phyloP scores from a whole-genome alignment of 345 rosid genomes.

The Populus nigra region DNA sequence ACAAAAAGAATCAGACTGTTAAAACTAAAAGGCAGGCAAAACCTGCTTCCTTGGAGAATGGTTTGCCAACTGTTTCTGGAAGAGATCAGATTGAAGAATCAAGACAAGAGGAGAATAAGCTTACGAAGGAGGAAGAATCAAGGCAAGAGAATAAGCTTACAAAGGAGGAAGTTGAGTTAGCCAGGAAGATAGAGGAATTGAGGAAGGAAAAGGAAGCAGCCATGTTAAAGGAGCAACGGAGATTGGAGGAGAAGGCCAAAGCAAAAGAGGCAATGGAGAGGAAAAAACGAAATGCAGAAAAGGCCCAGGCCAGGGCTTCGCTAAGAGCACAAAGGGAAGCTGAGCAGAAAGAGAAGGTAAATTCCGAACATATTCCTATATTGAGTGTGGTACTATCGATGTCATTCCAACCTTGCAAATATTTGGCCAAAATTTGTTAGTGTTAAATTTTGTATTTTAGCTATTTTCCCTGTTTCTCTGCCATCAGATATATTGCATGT shows the following conservation, averaged over 20 bases:
- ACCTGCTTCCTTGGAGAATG: constrained; percentile 32
- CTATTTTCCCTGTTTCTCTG: not conserved
- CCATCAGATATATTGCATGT: not conserved
- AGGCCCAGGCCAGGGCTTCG: constrained; percentile 71
- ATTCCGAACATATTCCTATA: not conserved
- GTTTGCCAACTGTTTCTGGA: constrained; percentile 30
- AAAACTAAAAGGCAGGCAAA: constrained; percentile 41
- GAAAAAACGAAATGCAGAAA: constrained; percentile 65
- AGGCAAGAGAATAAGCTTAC: constrained; percentile 1
- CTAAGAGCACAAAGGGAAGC: constrained; percentile 71
- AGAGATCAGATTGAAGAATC: constrained; percentile 43
- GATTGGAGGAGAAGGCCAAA: constrained; percentile 71
- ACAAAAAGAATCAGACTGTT: constrained; percentile 41
- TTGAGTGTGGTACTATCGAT: not conserved
- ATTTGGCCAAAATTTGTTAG: no score
- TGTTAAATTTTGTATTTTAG: not conserved
- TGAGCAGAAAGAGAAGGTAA: constrained; percentile 74
- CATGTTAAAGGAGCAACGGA: constrained; percentile 54
- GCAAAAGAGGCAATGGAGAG: constrained; percentile 80
- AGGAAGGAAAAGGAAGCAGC: constrained; percentile 65
- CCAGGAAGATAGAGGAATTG: constrained; percentile 69
- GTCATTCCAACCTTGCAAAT: not conserved
- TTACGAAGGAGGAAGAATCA: constrained; percentile 58
- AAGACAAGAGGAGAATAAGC: constrained; percentile 51
- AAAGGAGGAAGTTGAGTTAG: constrained; percentile 71